Percentiles rank a stretch among this genome's conserved stretches.
Conservation (phyloP, 2,329 filamentous ascomycete species). For the Chaetomiaceae sp. region DNA sequence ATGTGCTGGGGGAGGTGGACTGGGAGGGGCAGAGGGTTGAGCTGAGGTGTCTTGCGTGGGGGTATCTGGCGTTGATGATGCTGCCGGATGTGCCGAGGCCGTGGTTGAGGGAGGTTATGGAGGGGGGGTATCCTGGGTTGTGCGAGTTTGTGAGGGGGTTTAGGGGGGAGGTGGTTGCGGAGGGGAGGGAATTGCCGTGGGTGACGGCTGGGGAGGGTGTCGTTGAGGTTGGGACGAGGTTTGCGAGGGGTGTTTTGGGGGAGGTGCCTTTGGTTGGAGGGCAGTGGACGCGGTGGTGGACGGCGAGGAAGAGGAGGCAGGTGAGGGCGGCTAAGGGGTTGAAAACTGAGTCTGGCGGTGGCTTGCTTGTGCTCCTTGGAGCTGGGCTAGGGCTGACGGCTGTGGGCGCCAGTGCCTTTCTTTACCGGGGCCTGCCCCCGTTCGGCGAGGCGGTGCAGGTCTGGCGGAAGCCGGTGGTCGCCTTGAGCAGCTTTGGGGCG, state of each 20-base stretch:
- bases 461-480: conserved; percentile 19
- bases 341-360: conserved; percentile 2
- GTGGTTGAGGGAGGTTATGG: conserved; percentile 31
- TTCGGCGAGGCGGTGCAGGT: conserved; percentile 25
- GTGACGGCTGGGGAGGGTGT: not conserved
- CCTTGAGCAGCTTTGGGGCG: conserved; percentile 23
- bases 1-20: conserved; percentile 56
- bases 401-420: conserved; percentile 15
- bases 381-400: conserved; percentile 14
- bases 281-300: conserved; percentile 24
- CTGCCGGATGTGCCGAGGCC: conserved; percentile 33
- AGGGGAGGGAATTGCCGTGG: conserved; percentile 16
- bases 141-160: conserved; percentile 25
- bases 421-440: conserved; percentile 19
- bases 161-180: conserved; percentile 12
- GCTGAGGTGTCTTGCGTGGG: conserved; percentile 68
- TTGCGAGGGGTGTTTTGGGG: conserved; percentile 19
- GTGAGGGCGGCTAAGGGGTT: conserved; percentile 8
- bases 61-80: conserved; percentile 72
- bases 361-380: conserved; percentile 15
- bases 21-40: conserved; percentile 50
- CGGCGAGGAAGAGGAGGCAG: conserved; percentile 17
- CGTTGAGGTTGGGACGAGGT: conserved; percentile 15
- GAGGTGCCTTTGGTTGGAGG: conserved; percentile 24
- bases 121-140: conserved; percentile 22